These are phyloP conservation scores for Globisporangium nagaii DNA, from an alignment of 352 stramenopile genomes.

Conservation along the genomic window DNA sequence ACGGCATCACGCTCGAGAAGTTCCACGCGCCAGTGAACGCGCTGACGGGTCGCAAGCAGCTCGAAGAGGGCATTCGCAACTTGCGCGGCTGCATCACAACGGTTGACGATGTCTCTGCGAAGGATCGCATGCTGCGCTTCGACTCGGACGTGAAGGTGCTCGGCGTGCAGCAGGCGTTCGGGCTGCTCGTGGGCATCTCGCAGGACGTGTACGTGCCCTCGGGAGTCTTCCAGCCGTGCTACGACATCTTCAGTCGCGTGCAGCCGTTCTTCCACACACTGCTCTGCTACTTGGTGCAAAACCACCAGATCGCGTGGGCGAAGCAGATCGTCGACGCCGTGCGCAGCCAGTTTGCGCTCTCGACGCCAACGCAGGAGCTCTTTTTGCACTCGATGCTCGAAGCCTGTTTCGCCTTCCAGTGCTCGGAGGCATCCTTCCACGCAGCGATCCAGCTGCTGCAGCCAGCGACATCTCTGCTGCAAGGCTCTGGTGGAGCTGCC, in stretches of 20 bases:
- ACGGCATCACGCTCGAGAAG: constrained; percentile 51
- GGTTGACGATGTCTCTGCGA: constrained; percentile 49
- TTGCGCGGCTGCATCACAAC: constrained; percentile 49
- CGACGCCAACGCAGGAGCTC: constrained; percentile 69
- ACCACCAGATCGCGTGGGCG: constrained; percentile 57
- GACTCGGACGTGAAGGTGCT: constrained; percentile 73
- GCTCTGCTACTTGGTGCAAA: constrained; percentile 60
- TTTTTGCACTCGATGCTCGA: constrained; percentile 82
- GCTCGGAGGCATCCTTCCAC: constrained; percentile 32
- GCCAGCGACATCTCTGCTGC: constrained; percentile 7
- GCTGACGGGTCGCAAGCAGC: constrained; percentile 9
- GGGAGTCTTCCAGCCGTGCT: constrained; percentile 50
- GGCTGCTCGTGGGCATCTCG: constrained; percentile 67
- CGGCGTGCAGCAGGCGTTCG: constrained; percentile 57
- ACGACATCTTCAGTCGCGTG: constrained; percentile 70
- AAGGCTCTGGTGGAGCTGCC: not conserved
- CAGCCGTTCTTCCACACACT: constrained; percentile 80
- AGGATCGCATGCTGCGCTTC: constrained; percentile 70
- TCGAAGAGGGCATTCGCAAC: constrained; percentile 36
- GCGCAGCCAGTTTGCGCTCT: constrained; percentile 45
- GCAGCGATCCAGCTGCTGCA: constrained; percentile 50
- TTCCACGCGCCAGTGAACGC: constrained; percentile 22
- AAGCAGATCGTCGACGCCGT: constrained; percentile 39
- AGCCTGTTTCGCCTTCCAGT: constrained; percentile 43
- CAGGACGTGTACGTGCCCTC: constrained; percentile 80